These are phyloP conservation scores for Drechslerella dactyloides DNA, from an alignment of 2,329 filamentous ascomycete species.

Conservation along the genomic window DNA sequence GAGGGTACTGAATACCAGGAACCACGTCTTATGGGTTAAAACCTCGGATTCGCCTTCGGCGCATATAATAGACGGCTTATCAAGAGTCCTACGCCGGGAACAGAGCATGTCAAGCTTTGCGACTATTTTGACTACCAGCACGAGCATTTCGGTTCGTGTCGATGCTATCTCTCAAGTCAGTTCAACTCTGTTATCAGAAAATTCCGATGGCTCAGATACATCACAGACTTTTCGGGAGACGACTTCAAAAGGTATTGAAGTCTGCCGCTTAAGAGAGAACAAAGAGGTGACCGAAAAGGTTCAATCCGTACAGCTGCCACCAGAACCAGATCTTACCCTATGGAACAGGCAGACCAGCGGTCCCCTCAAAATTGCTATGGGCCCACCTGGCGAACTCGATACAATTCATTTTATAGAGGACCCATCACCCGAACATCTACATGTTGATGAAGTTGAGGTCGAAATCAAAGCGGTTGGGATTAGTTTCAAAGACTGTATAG, in stretches of 20 bases:
- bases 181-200: constrained; percentile 2
- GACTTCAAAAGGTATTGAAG: constrained; percentile 12
- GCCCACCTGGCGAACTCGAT: constrained; percentile 13
- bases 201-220: neutral
- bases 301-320: constrained; percentile 7
- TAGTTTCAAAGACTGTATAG: constrained; percentile 50
- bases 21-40: neutral
- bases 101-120: constrained; percentile 29
- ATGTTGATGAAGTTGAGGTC: constrained; percentile 58
- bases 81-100: constrained; percentile 30
- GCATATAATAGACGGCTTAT: constrained; percentile 30
- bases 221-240: constrained; percentile 34
- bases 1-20: constrained; percentile 5
- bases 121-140: constrained; percentile 9
- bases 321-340: neutral
- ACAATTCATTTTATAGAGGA: constrained; percentile 45
- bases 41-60: too few relatives aligned
- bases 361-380: constrained; percentile 15
- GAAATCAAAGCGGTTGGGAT: constrained; percentile 59
- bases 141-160: neutral
- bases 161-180: constrained; percentile 20
- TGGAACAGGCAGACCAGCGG: constrained; percentile 7
- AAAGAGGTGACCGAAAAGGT: constrained; percentile 19
- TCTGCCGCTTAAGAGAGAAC: constrained; percentile 4
- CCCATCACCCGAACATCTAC: neutral